A percentile compares a stretch with the other conserved stretches of the same genome.
phyloP scores from a whole-genome alignment of 345 rosid genomes.

The Eucalyptus cloeziana region DNA sequence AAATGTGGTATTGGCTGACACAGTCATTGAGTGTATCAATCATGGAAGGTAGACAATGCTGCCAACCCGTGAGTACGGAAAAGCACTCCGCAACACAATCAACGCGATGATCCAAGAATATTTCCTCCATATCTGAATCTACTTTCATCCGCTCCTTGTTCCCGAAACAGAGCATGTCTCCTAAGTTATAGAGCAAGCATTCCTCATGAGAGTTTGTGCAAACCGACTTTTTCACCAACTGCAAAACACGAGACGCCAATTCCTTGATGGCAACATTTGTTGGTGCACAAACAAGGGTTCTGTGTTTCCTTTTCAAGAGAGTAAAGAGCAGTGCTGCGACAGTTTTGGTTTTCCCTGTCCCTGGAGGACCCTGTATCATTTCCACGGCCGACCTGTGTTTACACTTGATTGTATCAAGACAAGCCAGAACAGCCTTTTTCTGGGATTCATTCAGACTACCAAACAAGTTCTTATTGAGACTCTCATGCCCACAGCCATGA shows the following conservation, averaged over 20 bases:
- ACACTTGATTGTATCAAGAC: not conserved
- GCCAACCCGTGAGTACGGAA: slow-evolving; percentile 1
- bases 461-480: not conserved
- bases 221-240: not conserved
- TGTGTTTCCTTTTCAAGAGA: slow-evolving; percentile 1
- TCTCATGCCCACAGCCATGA: not conserved
- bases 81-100: not conserved
- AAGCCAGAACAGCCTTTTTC: not conserved
- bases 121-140: not conserved
- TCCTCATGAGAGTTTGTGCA: not conserved
- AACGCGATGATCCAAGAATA: slow-evolving; percentile 8
- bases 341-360: slow-evolving; percentile 11
- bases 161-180: slow-evolving; percentile 9
- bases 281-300: slow-evolving; percentile 9
- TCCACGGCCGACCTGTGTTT: not conserved
- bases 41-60: not conserved
- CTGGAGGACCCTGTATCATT: slow-evolving; percentile 17
- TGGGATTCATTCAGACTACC: slow-evolving; percentile 2
- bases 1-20: not conserved
- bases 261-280: slow-evolving; percentile 2
- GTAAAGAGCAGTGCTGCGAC: not conserved
- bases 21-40: not conserved
- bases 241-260: slow-evolving; percentile 7
- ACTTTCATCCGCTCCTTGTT: not conserved
- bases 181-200: not conserved